phyloP scores from a whole-genome alignment of 768 basidiomycete species.

The Paxillus rubicundulus region DNA sequence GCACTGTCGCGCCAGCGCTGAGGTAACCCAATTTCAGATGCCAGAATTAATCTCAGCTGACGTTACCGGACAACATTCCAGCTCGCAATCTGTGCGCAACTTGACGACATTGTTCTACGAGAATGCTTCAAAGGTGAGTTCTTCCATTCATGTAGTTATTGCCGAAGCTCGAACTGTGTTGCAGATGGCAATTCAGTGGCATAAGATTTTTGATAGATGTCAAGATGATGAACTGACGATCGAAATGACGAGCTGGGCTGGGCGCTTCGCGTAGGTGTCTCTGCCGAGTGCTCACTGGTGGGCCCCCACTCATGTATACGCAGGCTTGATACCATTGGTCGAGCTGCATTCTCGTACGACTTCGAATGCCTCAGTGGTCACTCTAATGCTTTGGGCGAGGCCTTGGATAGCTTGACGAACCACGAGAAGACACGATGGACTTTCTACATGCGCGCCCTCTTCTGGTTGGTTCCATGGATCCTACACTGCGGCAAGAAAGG shows the following conservation, averaged over 20 bases:
- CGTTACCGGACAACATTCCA: constrained; percentile 17
- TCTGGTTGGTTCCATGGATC: constrained; percentile 58
- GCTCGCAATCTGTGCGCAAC: constrained; percentile 52
- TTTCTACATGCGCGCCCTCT: constrained; percentile 63
- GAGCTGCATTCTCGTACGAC: constrained; percentile 63
- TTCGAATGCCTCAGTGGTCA: constrained; percentile 54
- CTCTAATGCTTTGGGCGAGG: constrained; percentile 47
- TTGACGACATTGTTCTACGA: constrained; percentile 53
- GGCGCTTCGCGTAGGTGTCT: constrained; percentile 54
- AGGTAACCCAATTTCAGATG: constrained; percentile 37
- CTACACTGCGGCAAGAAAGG: constrained; percentile 57
- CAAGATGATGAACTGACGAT: constrained; percentile 42
- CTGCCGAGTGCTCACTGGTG: neutral
- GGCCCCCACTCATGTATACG: neutral
- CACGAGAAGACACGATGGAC: constrained; percentile 54
- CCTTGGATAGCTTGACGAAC: constrained; percentile 60
- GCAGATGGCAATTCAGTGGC: constrained; percentile 50
- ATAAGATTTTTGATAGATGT: constrained; percentile 41
- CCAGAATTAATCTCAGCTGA: neutral
- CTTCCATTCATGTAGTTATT: neutral
- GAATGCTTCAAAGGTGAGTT: constrained; percentile 42
- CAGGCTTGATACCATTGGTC: constrained; percentile 58
- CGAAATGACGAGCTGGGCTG: constrained; percentile 58
- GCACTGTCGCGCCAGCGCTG: constrained; percentile 52
- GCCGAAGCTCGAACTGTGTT: constrained; percentile 4